Evolutionary conservation across 257 asterid genomes (phyloP), one percentile per base, ranked within the genome.

Genomic region (Echites panduratus): DNA sequence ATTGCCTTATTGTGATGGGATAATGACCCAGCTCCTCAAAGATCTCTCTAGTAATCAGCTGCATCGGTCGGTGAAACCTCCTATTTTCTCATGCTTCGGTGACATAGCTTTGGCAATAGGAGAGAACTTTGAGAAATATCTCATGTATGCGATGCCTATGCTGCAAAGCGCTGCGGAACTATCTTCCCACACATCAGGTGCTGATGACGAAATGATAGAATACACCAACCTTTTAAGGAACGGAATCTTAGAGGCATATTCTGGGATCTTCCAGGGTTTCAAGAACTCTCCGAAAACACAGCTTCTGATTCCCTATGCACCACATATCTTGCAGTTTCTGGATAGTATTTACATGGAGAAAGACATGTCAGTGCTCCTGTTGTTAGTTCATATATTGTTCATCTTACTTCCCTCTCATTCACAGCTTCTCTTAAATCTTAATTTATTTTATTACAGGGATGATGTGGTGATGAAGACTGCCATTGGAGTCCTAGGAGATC

Each of bases 401-500:
- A 16, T 70, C 69, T n/a, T n/a, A 13, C 9, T 27, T 72, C 32
- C 32, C 26, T 61, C 27, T 65, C 1, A 48, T 14, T 65, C 32
- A 10, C 16, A 27, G 2, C 41, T 2, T 66, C 22, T 41, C 45
- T 4, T 73, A 7, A 17, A 59, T 58, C 16, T 80, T 52, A 62
- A 49, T 52, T 29, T 62, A n/a, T 80, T 72, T 52, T 22, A 52
- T 81, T 29, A 9, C 89, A 92, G 98, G 98, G 98, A 90, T 78
- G 98, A 90, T 77, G 85, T 88, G 80, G 98, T 92, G 84, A 90
- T 86, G 88, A 92, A 90, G 84, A 88, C 96, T 74, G 98, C 98
- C 64, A 87, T 92, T 68, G 96, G 96, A 7, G 96, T 92, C 76
- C 96, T 92, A 41, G 98, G 98, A 57, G 98, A 92, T 83, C 82